A percentile compares a stretch with the other conserved stretches of the same genome.
Evolutionary conservation across 495 filamentous ascomycete species (phyloP).

Genomic region (Daldinia vernicosa): DNA sequence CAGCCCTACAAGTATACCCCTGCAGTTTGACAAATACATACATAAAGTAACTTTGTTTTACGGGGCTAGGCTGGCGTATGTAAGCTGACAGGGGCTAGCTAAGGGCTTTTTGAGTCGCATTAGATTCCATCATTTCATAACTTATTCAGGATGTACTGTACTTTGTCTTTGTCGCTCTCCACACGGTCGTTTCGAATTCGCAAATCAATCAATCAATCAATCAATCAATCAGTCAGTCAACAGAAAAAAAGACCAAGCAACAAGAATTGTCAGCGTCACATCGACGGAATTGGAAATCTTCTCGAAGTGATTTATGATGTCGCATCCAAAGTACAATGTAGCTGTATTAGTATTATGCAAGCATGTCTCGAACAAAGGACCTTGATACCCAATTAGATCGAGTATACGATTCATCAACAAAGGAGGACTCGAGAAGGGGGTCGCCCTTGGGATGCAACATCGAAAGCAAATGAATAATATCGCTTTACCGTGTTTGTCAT

Average conservation of each 20-base stretch:
- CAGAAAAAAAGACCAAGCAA: constrained; percentile 13
- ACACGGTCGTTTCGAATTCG: constrained; percentile 34
- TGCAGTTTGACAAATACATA: background rate
- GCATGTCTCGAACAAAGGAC: constrained; percentile 12
- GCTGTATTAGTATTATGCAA: constrained; percentile 27
- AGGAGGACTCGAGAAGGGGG: background rate
- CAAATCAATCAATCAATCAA: constrained; percentile 25
- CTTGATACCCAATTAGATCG: constrained; percentile 14
- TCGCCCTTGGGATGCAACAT: constrained; percentile 7
- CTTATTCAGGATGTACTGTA: constrained; percentile 13
- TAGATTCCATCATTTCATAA: constrained; percentile 18
- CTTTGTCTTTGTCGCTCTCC: constrained; percentile 24
- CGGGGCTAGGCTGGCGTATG: background rate
- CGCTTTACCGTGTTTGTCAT: constrained; percentile 27
- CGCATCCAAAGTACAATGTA: constrained; percentile 22
- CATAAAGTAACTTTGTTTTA: background rate
- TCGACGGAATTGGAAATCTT: constrained; percentile 23
- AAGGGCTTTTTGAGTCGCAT: constrained; percentile 24
- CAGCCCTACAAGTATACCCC: constrained; percentile 17
- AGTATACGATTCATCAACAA: constrained; percentile 21
- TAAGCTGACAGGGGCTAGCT: constrained; percentile 38
- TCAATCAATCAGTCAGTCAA: constrained; percentile 29
- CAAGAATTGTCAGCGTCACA: constrained; percentile 11
- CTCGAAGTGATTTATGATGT: constrained; percentile 32
- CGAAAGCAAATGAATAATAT: constrained; percentile 8